Percentiles rank a stretch among this genome's conserved stretches.
Conservation (phyloP, 1,284 basidiomycete genomes). For the Meripilus lineatus region DNA sequence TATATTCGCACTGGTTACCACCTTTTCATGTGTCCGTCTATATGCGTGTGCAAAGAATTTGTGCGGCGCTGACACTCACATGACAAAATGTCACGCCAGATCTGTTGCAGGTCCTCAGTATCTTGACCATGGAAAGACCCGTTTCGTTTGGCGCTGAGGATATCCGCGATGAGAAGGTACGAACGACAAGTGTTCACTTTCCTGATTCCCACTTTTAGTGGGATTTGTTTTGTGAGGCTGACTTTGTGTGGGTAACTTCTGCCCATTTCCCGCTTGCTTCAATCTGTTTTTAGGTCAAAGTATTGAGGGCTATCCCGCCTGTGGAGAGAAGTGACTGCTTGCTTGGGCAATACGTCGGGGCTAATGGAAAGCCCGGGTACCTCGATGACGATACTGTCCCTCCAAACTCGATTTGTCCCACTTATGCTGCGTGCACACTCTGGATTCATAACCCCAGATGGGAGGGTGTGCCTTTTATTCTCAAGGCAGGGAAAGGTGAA, state of each 20-base stretch:
- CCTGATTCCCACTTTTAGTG: conserved; percentile 75
- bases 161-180: conserved; percentile 93
- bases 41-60: conserved; percentile 1
- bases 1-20: not conserved
- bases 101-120: conserved; percentile 86
- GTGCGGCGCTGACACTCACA: conserved; percentile 9
- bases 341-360: conserved; percentile 87
- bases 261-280: conserved; percentile 7
- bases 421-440: conserved; percentile 84
- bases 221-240: too few species aligned
- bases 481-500: conserved; percentile 94
- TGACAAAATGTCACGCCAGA: conserved; percentile 48
- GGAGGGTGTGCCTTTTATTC: conserved; percentile 96
- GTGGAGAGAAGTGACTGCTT: conserved; percentile 76
- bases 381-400: conserved; percentile 94
- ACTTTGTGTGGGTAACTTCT: too few species aligned
- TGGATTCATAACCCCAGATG: conserved; percentile 93
- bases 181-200: conserved; percentile 77
- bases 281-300: conserved; percentile 73
- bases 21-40: not conserved
- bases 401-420: conserved; percentile 86
- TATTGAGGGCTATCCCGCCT: conserved; percentile 84
- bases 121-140: conserved; percentile 94
- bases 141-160: conserved; percentile 97
- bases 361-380: conserved; percentile 93